Evolutionary conservation across 1,284 basidiomycete species (phyloP).

Genomic region (Leccinum subrobustum): DNA sequence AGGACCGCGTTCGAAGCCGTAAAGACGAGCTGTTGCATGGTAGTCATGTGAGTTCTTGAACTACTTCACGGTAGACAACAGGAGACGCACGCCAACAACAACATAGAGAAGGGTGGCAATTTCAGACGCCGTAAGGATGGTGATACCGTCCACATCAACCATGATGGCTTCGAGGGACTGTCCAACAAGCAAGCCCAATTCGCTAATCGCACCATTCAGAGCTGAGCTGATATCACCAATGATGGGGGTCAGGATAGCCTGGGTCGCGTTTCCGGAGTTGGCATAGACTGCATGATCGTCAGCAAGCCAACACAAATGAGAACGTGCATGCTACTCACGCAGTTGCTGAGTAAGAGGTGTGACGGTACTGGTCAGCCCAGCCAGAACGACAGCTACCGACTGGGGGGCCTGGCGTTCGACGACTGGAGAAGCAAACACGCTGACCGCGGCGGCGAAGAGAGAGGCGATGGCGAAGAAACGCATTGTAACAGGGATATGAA

Average conservation of each 20-base stretch:
- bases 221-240: constrained; percentile 10
- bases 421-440: constrained; percentile 14
- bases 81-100: constrained; percentile 10
- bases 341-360: constrained; percentile 12
- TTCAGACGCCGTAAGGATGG: constrained; percentile 3
- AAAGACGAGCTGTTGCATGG: constrained; percentile 14
- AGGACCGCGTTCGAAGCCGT: constrained; percentile 3
- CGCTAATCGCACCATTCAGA: constrained; percentile 5
- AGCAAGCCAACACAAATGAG: not conserved
- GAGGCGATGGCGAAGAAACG: constrained; percentile 13
- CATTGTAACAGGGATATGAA: constrained; percentile 7
- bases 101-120: constrained; percentile 9
- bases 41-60: not conserved
- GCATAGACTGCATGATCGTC: constrained; percentile 15
- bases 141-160: constrained; percentile 12
- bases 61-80: not conserved
- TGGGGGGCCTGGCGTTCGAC: constrained; percentile 4
- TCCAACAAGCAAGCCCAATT: constrained; percentile 7
- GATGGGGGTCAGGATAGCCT: constrained; percentile 8
- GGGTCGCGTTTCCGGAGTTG: constrained; percentile 15
- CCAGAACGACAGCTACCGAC: constrained; percentile 11
- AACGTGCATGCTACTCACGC: constrained; percentile 4
- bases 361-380: constrained; percentile 3
- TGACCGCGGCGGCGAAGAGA: constrained; percentile 7
- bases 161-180: constrained; percentile 5